Evolutionary conservation across 129 eudicot genomes (phyloP), one percentile per base, ranked within the genome.

Genomic region (Arctium minus): DNA sequence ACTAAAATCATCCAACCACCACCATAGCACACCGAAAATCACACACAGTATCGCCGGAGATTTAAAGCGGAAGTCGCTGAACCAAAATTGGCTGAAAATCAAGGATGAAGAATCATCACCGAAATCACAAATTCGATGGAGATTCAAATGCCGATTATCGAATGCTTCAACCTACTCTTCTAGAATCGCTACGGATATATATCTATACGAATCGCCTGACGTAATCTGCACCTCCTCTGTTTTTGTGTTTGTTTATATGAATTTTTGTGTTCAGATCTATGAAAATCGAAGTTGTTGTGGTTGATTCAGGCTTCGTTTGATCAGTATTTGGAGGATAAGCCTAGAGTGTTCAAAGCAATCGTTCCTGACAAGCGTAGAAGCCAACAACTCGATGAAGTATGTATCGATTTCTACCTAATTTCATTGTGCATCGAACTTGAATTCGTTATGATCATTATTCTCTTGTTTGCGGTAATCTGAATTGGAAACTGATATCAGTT

Each of bases 341-440:
- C 91, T 0, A 88, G 98, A 75, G 97, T 94, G 0, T 92, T 94
- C 79, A 88, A 73, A 81, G 97, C 98, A 8, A 92, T 94, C 8
- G 92, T 94, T 70, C 98, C 98, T 5, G 98, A 92, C 72, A 94
- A 91, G 77, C 85, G 91, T 31, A 79, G 94, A 86, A 92, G 96
- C 91, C 96, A 82, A 53, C 96, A 86, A 71, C 96, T 92, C 7
- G 92, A 79, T 82, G 91, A 94, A 81, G 97, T 91, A 73, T 42
- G 76, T 15, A 72, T 53, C 36, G 30, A 33, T 42, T n/a, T 48
- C 11, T 79, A 8, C 37, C 62, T 0, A 11, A n/a, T 22, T 53
- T 22, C 31, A 69, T 27, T 76, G 8, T 70, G 9, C 15, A 18
- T 78, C 3, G 9, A 22, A 36, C 42, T n/a, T 77, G 0, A 5